Conservation (phyloP, 2,329 filamentous ascomycete species). For the Cercospora berteroae region DNA sequence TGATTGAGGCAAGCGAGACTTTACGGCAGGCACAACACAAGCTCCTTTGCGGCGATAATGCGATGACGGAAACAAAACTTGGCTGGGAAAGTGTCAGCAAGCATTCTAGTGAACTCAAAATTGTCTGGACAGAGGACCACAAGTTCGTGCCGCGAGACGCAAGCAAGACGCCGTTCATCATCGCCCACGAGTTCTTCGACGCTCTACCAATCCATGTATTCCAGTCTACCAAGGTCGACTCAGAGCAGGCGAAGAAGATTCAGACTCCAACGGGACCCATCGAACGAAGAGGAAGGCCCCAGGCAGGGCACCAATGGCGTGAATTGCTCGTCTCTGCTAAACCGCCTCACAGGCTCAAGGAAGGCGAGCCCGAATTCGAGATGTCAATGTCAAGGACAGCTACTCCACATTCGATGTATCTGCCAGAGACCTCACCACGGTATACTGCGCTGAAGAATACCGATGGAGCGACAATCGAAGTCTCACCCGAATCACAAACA, state of each 20-base stretch:
- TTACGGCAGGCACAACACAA: conserved; percentile 75
- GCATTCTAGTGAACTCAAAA: conserved; percentile 64
- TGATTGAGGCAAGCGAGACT: conserved; percentile 87
- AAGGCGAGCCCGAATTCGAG: conserved; percentile 72
- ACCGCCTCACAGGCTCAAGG: conserved; percentile 53
- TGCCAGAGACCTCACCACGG: conserved; percentile 76
- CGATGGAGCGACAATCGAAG: conserved; percentile 73
- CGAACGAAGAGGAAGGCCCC: conserved; percentile 36
- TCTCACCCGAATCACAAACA: conserved; percentile 81
- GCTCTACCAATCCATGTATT: conserved; percentile 95
- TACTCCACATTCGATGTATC: conserved; percentile 79
- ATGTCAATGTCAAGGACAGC: conserved; percentile 71
- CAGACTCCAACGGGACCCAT: conserved; percentile 52
- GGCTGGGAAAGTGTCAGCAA: conserved; percentile 75
- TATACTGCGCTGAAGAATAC: conserved; percentile 71
- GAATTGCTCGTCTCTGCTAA: conserved; percentile 72
- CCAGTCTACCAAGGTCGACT: conserved; percentile 61
- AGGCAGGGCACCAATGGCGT: conserved; percentile 65
- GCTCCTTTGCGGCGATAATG: conserved; percentile 72
- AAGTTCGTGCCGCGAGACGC: conserved; percentile 68
- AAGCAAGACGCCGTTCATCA: conserved; percentile 80
- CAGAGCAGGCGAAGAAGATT: conserved; percentile 39
- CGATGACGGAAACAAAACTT: conserved; percentile 67
- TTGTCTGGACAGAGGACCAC: conserved; percentile 89
- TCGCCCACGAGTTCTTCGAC: conserved; percentile 98